Conservation (phyloP, 2,329 filamentous ascomycete species). For the Teratosphaeria nubilosa region DNA sequence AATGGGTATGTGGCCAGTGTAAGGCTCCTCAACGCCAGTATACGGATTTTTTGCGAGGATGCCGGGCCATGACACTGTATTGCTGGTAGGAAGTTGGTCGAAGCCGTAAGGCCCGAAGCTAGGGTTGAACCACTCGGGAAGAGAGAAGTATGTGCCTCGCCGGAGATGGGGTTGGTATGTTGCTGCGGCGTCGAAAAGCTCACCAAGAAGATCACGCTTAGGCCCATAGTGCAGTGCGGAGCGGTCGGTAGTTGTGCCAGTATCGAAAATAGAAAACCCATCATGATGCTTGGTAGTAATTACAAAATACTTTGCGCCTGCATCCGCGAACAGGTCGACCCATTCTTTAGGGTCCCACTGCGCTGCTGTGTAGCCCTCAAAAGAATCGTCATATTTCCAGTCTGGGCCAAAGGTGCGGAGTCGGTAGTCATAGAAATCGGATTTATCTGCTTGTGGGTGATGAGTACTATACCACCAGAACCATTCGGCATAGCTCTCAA, state of each 20-base stretch:
- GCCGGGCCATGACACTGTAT: constrained; percentile 27
- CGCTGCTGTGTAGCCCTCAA: constrained; percentile 43
- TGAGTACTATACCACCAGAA: constrained; percentile 37
- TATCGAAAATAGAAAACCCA: constrained; percentile 38
- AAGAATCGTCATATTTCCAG: constrained; percentile 47
- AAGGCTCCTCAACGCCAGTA: constrained; percentile 32
- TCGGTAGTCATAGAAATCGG: constrained; percentile 36
- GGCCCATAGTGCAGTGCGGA: constrained; percentile 32
- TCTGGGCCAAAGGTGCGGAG: constrained; percentile 42
- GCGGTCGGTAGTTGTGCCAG: constrained; percentile 30
- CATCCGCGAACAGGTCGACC: constrained; percentile 44
- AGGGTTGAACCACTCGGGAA: constrained; percentile 40
- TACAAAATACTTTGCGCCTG: constrained; percentile 41
- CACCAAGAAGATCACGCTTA: constrained; percentile 32
- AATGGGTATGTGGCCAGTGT: constrained; percentile 35
- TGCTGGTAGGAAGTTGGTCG: constrained; percentile 4
- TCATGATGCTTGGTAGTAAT: constrained; percentile 39
- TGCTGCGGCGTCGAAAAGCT: constrained; percentile 35
- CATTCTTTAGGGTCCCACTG: constrained; percentile 43
- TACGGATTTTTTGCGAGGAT: constrained; percentile 37
- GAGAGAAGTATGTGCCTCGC: constrained; percentile 35
- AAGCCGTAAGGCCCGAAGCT: constrained; percentile 34
- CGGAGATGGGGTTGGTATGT: constrained; percentile 35
- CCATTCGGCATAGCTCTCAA: constrained; percentile 26
- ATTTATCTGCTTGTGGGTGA: constrained; percentile 24